Base-by-base conservation (phyloP, 495 filamentous ascomycete genomes). In the Annulohypoxylon bovei region DNA sequence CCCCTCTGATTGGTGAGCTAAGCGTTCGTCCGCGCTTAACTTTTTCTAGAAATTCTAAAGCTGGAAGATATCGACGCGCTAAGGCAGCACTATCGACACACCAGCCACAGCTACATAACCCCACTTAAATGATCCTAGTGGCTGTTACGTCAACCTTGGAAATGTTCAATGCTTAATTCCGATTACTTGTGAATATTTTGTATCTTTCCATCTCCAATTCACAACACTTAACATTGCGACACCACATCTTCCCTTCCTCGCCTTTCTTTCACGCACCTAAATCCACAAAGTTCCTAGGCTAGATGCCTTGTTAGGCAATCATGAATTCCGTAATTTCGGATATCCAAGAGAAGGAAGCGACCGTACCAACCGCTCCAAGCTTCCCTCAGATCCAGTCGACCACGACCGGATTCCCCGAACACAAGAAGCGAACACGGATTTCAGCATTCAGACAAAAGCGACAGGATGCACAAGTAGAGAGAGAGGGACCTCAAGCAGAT, bases 341-440 rank as follows among this genome's bases (percentile, higher is more conserved):
- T 66, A 90, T 99, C 78, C 80, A 87, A 68, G 95, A 98, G 80
- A 88, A 92, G 37, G 79, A 89, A 11, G 76, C 85, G 28, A 73
- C 81, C 23, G 79, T 83, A 12, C 77, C 86, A 1, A 86, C 84
- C 46, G 78, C 87, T n/a, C 92, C 93, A 5, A 82, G 84, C 50
- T 88, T 90, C 9, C 90, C 91, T 4, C 86, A 82, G 56, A 78
- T 86, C 16, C 86, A 87, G 39, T 77, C 73, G 20, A 84, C 87
- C 22, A 74, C 85, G 4, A 89, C 85, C n/a, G 95, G 95, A 0
- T 98, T 98, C 67, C 95, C 95, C 25, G 87, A 87, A 44, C 94
- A 92, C 80, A 94, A 91, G 74, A 94, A 91, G 73, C 89, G 95
- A 40, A 81, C 79, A n/a, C 82, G 85, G 40, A 73, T 82, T 0